Base-by-base conservation (phyloP, 164 flowering plant species). In the Malania oleifera region DNA sequence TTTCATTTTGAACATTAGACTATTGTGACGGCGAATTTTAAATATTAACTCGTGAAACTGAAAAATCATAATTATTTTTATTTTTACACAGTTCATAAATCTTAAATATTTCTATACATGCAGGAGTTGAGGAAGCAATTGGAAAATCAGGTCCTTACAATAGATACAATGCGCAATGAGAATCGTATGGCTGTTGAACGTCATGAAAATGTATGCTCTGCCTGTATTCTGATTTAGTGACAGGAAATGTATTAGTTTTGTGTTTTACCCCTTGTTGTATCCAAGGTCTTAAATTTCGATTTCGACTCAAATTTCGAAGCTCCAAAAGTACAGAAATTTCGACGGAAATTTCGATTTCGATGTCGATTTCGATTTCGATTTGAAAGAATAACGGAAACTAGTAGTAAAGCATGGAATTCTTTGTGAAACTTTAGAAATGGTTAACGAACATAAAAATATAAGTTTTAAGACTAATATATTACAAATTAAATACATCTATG, bases 111-210 rank as follows among this genome's bases (percentile, higher is more conserved):
- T 62, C 38, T 23, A 12, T 12, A 15, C 39, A 17, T 70, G 58
- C 84, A 93, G 99, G 96, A 90, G 46, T 57, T 93, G 63, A 81
- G 99, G 76, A 90, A 88, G 80, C 91, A 82, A 58, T 66, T 93
- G 67, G 97, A 93, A 77, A 54, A 70, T 58, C 86, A 88, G 43
- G 95, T 86, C 45, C 72, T 64, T 47, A 70, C 78, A n/a, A 75
- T 86, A 57, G 92, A 90, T 55, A 65, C 80, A 24, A 41, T 90
- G 74, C 81, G 65, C 26, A 79, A 63, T 63, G 92, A 88, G 52
- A 77, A 67, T 37, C 91, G 83, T 57, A 74, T 73, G 23, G 68
- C 73, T 56, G 56, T 61, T 66, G 80, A 82, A 62, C 85, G 49
- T 60, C 88, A 86, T 80, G 96, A 86, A 70, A 78, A 67, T 64